Evolutionary conservation across 2,329 filamentous ascomycete species (phyloP).

Genomic region (Claviceps pazoutovae): DNA sequence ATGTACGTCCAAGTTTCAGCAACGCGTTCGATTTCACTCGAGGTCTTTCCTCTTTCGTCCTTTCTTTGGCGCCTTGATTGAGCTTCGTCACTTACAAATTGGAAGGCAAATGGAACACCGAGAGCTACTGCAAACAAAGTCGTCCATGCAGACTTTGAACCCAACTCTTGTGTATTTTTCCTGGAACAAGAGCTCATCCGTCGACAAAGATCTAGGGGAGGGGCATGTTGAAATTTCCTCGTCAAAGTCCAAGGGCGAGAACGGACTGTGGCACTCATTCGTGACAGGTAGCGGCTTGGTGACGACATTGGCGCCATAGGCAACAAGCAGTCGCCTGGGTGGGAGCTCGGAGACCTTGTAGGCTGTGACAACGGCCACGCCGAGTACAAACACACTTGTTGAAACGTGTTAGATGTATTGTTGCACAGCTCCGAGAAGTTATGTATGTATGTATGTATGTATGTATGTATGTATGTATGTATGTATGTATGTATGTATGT

Average conservation of each 20-base stretch:
- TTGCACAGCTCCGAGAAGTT: too few species aligned
- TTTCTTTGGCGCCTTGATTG: not conserved
- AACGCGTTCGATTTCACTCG: not conserved
- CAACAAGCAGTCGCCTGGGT: not conserved
- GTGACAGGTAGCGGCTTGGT: not conserved
- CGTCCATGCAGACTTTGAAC: not conserved
- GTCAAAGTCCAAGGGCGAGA: not conserved
- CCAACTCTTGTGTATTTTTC: not conserved
- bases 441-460: too few species aligned
- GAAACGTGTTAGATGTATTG: too few species aligned
- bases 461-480: too few species aligned
- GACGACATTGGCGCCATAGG: not conserved
- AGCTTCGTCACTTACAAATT: constrained; percentile 1
- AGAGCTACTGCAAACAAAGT: not conserved
- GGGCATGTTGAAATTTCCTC: not conserved
- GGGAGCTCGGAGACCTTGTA: too few species aligned
- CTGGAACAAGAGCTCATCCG: not conserved
- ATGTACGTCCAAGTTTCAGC: not conserved
- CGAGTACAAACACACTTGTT: too few species aligned
- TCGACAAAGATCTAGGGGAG: not conserved
- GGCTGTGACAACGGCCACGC: too few species aligned
- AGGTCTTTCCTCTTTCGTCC: not conserved
- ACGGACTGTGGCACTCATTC: not conserved
- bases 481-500: too few species aligned
- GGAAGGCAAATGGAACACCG: constrained; percentile 1